Conservation (phyloP, 768 basidiomycete species). For the Inosperma sp. region DNA sequence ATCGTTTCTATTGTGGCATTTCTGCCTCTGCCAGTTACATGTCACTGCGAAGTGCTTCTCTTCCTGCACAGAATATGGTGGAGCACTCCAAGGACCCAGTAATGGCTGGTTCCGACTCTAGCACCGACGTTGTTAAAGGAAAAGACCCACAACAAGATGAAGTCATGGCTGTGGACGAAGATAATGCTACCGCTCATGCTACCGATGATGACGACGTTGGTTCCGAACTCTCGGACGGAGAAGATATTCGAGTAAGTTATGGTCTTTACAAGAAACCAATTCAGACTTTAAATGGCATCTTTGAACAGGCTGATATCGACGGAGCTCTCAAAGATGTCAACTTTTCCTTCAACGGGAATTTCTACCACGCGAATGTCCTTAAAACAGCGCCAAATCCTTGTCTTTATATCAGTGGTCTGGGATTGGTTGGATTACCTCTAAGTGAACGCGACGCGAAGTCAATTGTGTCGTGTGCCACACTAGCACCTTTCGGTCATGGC, state of each 20-base stretch:
- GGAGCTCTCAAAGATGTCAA: constrained; percentile 23
- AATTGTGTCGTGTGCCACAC: constrained; percentile 32
- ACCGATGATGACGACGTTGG: no score
- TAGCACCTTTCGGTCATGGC: constrained; percentile 45
- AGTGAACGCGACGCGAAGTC: constrained; percentile 34
- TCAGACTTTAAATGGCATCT: constrained; percentile 9
- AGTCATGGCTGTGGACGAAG: neutral
- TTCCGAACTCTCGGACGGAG: no score
- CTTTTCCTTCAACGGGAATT: constrained; percentile 34
- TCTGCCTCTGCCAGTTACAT: no score
- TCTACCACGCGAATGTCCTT: constrained; percentile 23
- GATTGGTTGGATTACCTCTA: constrained; percentile 42
- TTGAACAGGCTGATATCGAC: constrained; percentile 29
- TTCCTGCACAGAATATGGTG: no score
- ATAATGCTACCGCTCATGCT: neutral
- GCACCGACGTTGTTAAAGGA: neutral
- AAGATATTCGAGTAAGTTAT: neutral
- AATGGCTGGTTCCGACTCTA: no score
- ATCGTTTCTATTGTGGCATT: no score
- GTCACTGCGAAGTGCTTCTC: no score
- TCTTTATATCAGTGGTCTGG: constrained; percentile 36
- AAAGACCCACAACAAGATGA: neutral
- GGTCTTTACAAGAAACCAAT: neutral
- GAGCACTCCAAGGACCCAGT: no score
- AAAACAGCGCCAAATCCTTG: constrained; percentile 38